Evolutionary conservation across 2,329 filamentous ascomycete genomes (phyloP).

Genomic region (Diaporthe citriasiana): DNA sequence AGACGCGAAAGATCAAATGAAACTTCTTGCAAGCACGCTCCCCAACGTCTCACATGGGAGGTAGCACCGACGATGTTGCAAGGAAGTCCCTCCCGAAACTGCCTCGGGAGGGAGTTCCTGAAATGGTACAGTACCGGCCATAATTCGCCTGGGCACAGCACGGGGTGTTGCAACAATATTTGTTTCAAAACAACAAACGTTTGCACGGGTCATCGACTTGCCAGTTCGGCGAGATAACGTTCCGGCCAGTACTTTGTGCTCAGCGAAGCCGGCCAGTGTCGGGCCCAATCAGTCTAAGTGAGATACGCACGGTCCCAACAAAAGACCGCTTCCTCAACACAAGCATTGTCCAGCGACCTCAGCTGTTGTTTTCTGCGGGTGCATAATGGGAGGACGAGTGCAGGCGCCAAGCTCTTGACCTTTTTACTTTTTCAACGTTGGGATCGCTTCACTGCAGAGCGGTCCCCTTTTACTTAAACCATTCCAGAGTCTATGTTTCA

Average conservation of each 20-base stretch:
- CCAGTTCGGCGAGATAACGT: background rate
- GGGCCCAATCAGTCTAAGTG: background rate
- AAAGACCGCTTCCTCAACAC: constrained; percentile 2
- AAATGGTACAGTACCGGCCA: background rate
- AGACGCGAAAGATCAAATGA: constrained; percentile 13
- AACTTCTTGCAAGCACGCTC: background rate
- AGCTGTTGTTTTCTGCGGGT: background rate
- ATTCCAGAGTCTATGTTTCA: background rate
- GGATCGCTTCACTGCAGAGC: background rate
- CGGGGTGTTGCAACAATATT: constrained; percentile 9
- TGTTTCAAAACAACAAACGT: constrained; percentile 24
- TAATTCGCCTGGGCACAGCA: background rate
- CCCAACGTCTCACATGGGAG: background rate
- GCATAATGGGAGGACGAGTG: background rate
- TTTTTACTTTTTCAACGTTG: constrained; percentile 30
- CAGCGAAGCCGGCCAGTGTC: background rate
- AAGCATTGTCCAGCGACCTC: background rate
- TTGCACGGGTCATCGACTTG: constrained; percentile 31
- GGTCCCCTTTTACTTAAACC: background rate
- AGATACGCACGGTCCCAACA: constrained; percentile 15
- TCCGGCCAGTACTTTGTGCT: constrained; percentile 11
- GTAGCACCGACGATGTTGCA: constrained; percentile 4
- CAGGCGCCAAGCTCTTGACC: background rate
- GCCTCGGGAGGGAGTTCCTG: background rate
- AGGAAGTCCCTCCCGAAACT: background rate